Evolutionary conservation across 2,329 filamentous ascomycete species (phyloP).

Genomic region (Aspergillus fumigatus): DNA sequence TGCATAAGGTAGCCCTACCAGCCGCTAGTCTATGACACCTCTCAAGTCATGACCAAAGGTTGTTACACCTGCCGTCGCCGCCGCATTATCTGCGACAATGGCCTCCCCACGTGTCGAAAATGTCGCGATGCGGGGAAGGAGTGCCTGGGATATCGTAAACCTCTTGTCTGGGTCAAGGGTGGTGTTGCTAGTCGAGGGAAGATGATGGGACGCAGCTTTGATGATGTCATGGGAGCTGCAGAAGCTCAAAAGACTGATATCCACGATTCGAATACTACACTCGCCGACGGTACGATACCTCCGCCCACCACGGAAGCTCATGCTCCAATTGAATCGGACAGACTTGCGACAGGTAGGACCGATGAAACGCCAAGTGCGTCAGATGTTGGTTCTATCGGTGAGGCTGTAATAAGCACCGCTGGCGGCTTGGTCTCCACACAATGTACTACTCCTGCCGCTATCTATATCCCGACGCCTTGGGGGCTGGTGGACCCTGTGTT

Average conservation of each 20-base stretch:
- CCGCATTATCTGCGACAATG: slow-evolving; percentile 42
- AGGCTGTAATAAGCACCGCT: background rate
- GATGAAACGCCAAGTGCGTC: background rate
- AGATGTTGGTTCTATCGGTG: background rate
- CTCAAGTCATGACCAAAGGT: slow-evolving; percentile 34
- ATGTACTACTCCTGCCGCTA: slow-evolving; percentile 1
- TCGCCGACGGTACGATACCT: background rate
- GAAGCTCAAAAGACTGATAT: slow-evolving; percentile 1
- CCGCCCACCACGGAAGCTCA: background rate
- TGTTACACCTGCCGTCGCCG: slow-evolving; percentile 44
- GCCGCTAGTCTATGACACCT: background rate
- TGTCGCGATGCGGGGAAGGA: slow-evolving; percentile 41
- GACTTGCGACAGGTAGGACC: background rate
- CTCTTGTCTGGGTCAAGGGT: slow-evolving; percentile 40
- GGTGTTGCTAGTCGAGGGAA: slow-evolving; percentile 43
- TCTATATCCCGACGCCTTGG: slow-evolving; percentile 31
- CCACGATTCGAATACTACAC: background rate
- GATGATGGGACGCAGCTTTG: slow-evolving; percentile 52
- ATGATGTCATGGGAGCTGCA: slow-evolving; percentile 28
- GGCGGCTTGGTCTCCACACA: background rate
- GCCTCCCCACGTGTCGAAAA: slow-evolving; percentile 39
- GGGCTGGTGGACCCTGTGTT: slow-evolving; percentile 45
- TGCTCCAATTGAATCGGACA: slow-evolving; percentile 8
- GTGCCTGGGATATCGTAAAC: slow-evolving; percentile 42
- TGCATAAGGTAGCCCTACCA: background rate